Conservation (phyloP, 2,329 filamentous ascomycete species). For the Colletotrichum noveboracense region DNA sequence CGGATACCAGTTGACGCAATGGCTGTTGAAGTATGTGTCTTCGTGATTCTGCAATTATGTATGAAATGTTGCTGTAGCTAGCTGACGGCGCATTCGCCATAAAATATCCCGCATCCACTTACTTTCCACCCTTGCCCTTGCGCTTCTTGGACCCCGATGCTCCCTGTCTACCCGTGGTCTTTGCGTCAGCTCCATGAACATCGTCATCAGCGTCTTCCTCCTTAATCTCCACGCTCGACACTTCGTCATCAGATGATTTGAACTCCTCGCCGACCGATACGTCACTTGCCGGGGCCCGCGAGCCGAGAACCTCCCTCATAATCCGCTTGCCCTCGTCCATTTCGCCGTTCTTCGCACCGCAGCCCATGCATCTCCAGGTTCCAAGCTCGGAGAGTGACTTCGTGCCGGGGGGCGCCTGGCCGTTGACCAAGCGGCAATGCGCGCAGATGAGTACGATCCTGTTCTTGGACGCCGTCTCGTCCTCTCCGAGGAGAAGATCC, state of each 20-base stretch:
- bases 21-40: background rate
- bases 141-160: constrained; percentile 16
- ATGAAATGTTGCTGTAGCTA: constrained; percentile 6
- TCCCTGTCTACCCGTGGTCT: constrained; percentile 17
- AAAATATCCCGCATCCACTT: background rate
- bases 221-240: background rate
- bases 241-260: constrained; percentile 13
- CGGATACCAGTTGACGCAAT: rapidly evolving
- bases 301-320: constrained; percentile 65
- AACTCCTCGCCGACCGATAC: constrained; percentile 16
- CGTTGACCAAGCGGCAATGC: constrained; percentile 87
- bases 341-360: constrained; percentile 80
- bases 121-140: constrained; percentile 21
- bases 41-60: background rate
- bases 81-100: background rate
- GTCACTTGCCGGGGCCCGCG: constrained; percentile 21
- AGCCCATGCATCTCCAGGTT: constrained; percentile 87
- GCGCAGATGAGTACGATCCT: constrained; percentile 86
- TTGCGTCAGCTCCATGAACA: background rate
- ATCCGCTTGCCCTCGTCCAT: constrained; percentile 78
- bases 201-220: constrained; percentile 9
- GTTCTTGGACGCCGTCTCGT: constrained; percentile 92
- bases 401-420: constrained; percentile 89
- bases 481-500: constrained; percentile 90
- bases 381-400: constrained; percentile 80